A percentile compares a stretch with the other conserved stretches of the same genome.
Evolutionary conservation across 2,329 filamentous ascomycete genomes (phyloP).

Genomic region (Fusarium agapanthi): DNA sequence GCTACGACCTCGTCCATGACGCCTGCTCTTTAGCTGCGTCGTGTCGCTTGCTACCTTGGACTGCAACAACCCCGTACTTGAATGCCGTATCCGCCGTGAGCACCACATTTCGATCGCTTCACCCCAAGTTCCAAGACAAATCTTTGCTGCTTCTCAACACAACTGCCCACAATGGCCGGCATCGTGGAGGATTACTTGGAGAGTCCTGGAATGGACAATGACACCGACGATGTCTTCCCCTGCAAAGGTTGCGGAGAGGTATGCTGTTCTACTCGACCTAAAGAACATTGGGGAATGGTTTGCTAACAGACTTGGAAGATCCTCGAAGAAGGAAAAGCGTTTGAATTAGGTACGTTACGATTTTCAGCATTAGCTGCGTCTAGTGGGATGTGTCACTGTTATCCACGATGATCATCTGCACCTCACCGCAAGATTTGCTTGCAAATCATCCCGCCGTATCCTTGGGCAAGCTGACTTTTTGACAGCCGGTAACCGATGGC

Average conservation of each 20-base stretch:
- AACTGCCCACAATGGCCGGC: conserved; percentile 53
- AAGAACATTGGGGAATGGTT: not conserved
- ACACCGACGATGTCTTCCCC: conserved; percentile 84
- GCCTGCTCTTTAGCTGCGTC: conserved; percentile 35
- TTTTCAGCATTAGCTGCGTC: not conserved
- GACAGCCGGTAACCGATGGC: conserved; percentile 93
- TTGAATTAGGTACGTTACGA: conserved; percentile 83
- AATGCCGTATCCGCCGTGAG: conserved; percentile 19
- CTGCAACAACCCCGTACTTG: conserved; percentile 33
- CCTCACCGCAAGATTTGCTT: conserved; percentile 24
- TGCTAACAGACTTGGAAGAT: conserved; percentile 66
- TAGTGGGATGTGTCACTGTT: not conserved
- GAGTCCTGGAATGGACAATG: conserved; percentile 71
- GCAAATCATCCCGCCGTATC: not conserved
- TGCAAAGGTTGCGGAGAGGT: conserved; percentile 96
- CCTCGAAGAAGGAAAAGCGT: conserved; percentile 97
- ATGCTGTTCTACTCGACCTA: conserved; percentile 43
- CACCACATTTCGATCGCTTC: conserved; percentile 19
- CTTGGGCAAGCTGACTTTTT: conserved; percentile 41
- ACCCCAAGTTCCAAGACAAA: conserved; percentile 15
- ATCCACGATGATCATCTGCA: not conserved
- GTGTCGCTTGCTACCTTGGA: conserved; percentile 33
- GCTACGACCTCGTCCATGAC: conserved; percentile 37
- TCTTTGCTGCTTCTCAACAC: conserved; percentile 7
- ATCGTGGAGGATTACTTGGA: conserved; percentile 70